Conservation (phyloP, 192 early-diverging fungal species). For the Rhizophagus clarus region DNA sequence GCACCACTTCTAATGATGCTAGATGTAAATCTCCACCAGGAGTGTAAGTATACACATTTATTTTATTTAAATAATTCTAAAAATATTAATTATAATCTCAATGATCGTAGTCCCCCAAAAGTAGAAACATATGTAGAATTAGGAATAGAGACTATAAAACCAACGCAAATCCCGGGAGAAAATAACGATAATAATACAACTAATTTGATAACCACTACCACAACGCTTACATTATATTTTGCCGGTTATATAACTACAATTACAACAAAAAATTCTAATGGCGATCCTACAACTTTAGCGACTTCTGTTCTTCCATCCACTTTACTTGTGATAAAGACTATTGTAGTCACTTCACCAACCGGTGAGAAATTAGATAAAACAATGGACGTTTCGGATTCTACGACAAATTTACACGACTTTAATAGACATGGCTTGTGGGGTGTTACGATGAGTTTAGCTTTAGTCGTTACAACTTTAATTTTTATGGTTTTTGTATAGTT, state of each 20-base stretch:
- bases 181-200: neutral
- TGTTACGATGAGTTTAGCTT: neutral
- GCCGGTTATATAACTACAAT: neutral
- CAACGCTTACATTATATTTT: neutral
- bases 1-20: too few species aligned
- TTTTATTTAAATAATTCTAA: too few species aligned
- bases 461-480: neutral
- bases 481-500: neutral
- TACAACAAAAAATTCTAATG: neutral
- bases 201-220: neutral
- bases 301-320: neutral
- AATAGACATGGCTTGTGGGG: neutral
- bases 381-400: neutral
- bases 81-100: too few species aligned
- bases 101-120: too few species aligned
- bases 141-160: too few species aligned
- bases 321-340: neutral
- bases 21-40: too few species aligned
- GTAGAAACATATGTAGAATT: too few species aligned
- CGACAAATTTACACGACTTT: neutral
- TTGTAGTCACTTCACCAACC: neutral
- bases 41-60: too few species aligned
- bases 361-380: neutral
- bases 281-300: neutral
- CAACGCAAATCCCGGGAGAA: too few species aligned